Percentiles rank a stretch among this genome's conserved stretches.
phyloP scores from a whole-genome alignment of 225 moss, liverwort and hornwort genomes.

The Pseudisothecium myosuroides region DNA sequence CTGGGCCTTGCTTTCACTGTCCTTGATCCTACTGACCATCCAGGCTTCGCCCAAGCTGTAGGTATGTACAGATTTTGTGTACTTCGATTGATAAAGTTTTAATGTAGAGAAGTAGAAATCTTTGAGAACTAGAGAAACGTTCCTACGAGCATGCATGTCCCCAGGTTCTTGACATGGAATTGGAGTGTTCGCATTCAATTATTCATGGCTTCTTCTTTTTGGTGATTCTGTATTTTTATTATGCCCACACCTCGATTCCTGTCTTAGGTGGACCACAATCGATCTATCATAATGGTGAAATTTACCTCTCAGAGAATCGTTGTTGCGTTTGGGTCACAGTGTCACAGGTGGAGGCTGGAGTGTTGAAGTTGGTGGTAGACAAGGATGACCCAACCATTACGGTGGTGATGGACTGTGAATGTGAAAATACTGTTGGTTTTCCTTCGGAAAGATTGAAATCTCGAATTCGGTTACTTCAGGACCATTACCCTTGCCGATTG shows the following conservation, averaged over 20 bases:
- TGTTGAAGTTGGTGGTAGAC: constrained; percentile 47
- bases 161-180: neutral
- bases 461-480: constrained; percentile 77
- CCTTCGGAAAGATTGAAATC: constrained; percentile 82
- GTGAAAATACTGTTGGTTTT: constrained; percentile 69
- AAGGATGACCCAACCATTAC: constrained; percentile 66
- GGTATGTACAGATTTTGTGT: constrained; percentile 38
- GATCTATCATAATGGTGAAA: neutral
- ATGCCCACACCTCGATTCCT: neutral
- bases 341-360: constrained; percentile 91
- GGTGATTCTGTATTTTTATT: neutral
- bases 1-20: constrained; percentile 67
- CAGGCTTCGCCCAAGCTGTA: constrained; percentile 91
- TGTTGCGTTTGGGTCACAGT: constrained; percentile 33
- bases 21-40: constrained; percentile 64
- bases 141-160: neutral
- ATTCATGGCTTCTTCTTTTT: neutral
- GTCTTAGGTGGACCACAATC: neutral
- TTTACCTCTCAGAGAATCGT: neutral
- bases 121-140: neutral
- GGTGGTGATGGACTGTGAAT: constrained; percentile 90
- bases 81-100: neutral
- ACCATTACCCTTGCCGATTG: constrained; percentile 84
- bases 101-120: neutral
- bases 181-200: neutral